These are phyloP conservation scores for Sarocladiaceae sp. DNA, from an alignment of 2,329 filamentous ascomycete genomes.

Conservation along the genomic window DNA sequence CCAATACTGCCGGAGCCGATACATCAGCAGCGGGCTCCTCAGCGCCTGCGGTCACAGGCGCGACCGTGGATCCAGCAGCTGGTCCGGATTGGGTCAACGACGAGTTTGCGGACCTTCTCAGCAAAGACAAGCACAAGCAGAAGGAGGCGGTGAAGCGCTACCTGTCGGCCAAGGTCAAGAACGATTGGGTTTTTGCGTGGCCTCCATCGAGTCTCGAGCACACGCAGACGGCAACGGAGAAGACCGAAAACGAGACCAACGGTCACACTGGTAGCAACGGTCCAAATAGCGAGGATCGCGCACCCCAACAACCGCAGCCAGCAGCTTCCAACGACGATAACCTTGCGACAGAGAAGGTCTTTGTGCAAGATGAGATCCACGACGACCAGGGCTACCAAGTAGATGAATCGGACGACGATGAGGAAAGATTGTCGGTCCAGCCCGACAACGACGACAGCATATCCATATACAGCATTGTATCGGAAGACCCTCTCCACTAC, in stretches of 20 bases:
- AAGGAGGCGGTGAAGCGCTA: slow-evolving; percentile 56
- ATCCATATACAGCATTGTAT: slow-evolving; percentile 52
- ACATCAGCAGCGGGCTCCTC: background rate
- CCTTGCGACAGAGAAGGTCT: background rate
- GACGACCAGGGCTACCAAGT: slow-evolving; percentile 29
- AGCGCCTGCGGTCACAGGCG: background rate
- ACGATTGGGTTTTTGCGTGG: slow-evolving; percentile 57
- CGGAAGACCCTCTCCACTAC: slow-evolving; percentile 46
- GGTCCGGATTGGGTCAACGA: slow-evolving; percentile 33
- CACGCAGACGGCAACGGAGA: background rate
- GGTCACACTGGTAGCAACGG: no score
- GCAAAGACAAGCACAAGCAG: slow-evolving; percentile 55
- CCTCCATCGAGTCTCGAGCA: slow-evolving; percentile 25
- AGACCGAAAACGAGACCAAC: no score
- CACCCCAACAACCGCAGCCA: no score
- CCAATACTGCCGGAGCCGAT: slow-evolving; percentile 18
- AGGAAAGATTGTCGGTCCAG: slow-evolving; percentile 18
- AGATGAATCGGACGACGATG: slow-evolving; percentile 31
- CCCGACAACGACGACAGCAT: slow-evolving; percentile 34
- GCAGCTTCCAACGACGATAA: background rate
- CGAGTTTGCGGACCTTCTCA: slow-evolving; percentile 55
- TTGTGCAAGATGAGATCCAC: slow-evolving; percentile 24
- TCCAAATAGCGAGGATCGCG: no score
- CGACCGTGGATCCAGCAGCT: background rate
- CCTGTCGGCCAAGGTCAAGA: slow-evolving; percentile 46